phyloP scores from a whole-genome alignment of 805 yeast genomes.

The Myxozyma geophila region DNA sequence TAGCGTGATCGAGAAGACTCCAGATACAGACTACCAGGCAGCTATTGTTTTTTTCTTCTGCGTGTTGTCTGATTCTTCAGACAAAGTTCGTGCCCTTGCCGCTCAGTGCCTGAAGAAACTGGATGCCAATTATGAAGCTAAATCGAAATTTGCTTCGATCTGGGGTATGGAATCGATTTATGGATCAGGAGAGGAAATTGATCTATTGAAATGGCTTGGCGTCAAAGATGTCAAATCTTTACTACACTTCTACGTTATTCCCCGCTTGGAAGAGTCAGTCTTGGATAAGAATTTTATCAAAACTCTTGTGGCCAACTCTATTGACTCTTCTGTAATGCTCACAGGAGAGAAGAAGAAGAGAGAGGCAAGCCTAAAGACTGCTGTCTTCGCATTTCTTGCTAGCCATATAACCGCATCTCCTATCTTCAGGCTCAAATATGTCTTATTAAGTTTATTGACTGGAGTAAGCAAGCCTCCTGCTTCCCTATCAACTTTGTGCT shows the following conservation, averaged over 20 bases:
- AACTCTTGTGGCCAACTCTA: slow-evolving; percentile 13
- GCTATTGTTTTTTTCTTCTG: slow-evolving; percentile 43
- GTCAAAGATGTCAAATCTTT: slow-evolving; percentile 66
- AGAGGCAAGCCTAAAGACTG: slow-evolving; percentile 42
- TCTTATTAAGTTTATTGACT: slow-evolving; percentile 54
- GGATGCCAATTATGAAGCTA: slow-evolving; percentile 33
- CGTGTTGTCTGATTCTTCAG: slow-evolving; percentile 45
- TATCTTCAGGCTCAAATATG: slow-evolving; percentile 61
- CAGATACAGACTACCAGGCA: slow-evolving; percentile 45
- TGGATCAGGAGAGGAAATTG: slow-evolving; percentile 52
- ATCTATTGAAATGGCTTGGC: slow-evolving; percentile 57
- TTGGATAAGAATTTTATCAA: slow-evolving; percentile 56
- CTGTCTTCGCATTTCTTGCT: slow-evolving; percentile 66
- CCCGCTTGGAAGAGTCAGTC: slow-evolving; percentile 50
- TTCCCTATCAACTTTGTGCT: slow-evolving; percentile 48
- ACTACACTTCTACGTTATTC: slow-evolving; percentile 47
- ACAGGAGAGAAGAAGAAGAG: slow-evolving; percentile 38
- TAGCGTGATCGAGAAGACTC: slow-evolving; percentile 24
- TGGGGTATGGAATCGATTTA: slow-evolving; percentile 54
- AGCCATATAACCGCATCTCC: slow-evolving; percentile 64
- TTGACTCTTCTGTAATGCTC: slow-evolving; percentile 41
- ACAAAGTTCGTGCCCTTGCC: slow-evolving; percentile 43
- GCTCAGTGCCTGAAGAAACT: slow-evolving; percentile 39
- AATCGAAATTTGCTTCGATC: slow-evolving; percentile 35
- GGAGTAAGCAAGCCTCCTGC: slow-evolving; percentile 46